Base-by-base conservation (phyloP, 352 stramenopile genomes). In the Globisporangium paddicum region DNA sequence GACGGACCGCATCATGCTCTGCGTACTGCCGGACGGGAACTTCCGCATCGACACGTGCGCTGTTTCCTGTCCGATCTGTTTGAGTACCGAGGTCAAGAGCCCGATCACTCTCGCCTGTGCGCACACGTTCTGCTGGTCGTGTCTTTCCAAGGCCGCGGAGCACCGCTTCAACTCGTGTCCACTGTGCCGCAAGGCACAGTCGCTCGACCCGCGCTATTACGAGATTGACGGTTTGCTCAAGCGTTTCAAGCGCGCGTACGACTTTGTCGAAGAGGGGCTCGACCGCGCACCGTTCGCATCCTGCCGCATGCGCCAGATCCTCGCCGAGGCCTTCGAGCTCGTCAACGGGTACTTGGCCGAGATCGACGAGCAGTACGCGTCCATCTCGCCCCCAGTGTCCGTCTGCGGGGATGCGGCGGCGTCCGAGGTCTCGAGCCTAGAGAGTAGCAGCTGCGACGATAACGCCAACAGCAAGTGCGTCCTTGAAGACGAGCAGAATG, bases 121-220 rank as follows among this genome's bases (percentile, higher is more conserved):
- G 6, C 82, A 93, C 69, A 87, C 80, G 0, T 93, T 93, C 54
- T 93, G 82, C 61, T 93, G 82, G 80, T 86, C 82, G 62, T 93
- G 82, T 56, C 65, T 93, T 26, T 87, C 80, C 2, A 82, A 82
- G 45, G 82, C 82, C 7, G 78, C 70, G 19, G 74, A 88, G 60
- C 80, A 89, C 55, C 72, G 77, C n/a, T 89, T 92, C 70, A 68
- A 85, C 30, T 87, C 79, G 9, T 92, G 82, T 19, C 82, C 82
- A 1, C 44, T 92, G 16, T 93, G 82, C 60, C 82, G 82, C 35
- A 77, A 73, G 32, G 74, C 72, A 21, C 82, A 93, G 52, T 89
- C 78, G 16, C 82, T 93, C 32, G 82, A 93, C 38, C 82, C 82
- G 38, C 78, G 82, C 0, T 82, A 93, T 64, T 93, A 90, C 55